phyloP scores from a whole-genome alignment of 371 early-diverging fungal species.

The Actinomortierella ambigua region DNA sequence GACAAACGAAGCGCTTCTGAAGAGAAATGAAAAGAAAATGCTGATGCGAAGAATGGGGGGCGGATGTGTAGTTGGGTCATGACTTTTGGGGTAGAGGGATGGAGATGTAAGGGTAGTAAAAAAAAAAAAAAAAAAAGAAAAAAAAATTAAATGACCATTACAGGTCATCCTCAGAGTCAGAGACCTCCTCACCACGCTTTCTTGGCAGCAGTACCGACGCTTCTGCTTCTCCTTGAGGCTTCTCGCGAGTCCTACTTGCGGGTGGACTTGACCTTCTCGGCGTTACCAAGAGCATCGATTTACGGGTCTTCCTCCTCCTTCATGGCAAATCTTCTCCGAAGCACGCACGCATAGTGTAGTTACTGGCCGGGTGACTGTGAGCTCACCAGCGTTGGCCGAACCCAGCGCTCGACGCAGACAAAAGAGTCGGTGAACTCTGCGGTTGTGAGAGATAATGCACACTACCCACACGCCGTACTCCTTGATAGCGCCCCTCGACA shows the following conservation, averaged over 20 bases:
- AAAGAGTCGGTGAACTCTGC: constrained; percentile 72
- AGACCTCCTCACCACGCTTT: constrained; percentile 46
- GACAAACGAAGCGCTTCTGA: neutral
- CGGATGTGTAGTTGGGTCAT: too few relatives aligned
- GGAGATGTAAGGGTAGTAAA: neutral
- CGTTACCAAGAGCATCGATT: constrained; percentile 46
- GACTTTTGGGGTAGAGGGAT: neutral
- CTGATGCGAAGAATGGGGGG: neutral
- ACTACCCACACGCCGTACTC: constrained; percentile 78
- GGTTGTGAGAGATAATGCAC: constrained; percentile 76
- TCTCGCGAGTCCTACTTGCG: constrained; percentile 46
- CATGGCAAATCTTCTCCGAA: constrained; percentile 41
- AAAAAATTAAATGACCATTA: constrained; percentile 3
- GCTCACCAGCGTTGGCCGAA: constrained; percentile 70
- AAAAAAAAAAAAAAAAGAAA: neutral
- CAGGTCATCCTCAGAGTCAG: constrained; percentile 43
- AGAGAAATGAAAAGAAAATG: neutral
- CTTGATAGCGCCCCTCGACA: constrained; percentile 67
- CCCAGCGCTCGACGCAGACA: constrained; percentile 71
- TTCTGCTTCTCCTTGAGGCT: constrained; percentile 45
- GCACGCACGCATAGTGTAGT: constrained; percentile 35
- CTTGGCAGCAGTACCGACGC: constrained; percentile 41
- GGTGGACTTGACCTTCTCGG: constrained; percentile 45
- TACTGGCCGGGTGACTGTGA: constrained; percentile 37
- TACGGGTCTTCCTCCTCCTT: constrained; percentile 39